A percentile compares a stretch with the other conserved stretches of the same genome.
These are phyloP conservation scores for Diophrys appendiculata DNA, from an alignment of 73 alveolate genomes.

Conservation along the genomic window DNA sequence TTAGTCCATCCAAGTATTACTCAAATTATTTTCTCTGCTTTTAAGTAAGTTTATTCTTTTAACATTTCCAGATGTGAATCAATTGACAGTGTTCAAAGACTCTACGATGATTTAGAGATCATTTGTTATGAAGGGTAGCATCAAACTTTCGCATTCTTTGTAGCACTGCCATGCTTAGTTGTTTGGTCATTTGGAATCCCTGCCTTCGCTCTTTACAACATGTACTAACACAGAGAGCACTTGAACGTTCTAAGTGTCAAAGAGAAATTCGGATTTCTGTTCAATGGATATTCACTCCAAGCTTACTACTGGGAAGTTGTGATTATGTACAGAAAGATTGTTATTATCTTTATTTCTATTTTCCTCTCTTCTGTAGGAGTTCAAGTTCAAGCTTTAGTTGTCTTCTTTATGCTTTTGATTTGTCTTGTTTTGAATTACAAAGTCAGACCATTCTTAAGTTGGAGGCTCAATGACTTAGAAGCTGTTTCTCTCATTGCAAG, in stretches of 20 bases:
- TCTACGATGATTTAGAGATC: slow-evolving; percentile 15
- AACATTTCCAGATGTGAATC: slow-evolving; percentile 1
- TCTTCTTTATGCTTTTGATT: slow-evolving; percentile 24
- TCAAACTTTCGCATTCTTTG: slow-evolving; percentile 1
- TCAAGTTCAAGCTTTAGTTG: slow-evolving; percentile 47
- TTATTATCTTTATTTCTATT: slow-evolving; percentile 37
- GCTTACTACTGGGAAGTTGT: slow-evolving; percentile 48
- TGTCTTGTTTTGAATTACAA: slow-evolving; percentile 16
- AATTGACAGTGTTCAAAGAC: slow-evolving; percentile 2
- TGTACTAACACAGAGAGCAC: no score
- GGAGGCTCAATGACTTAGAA: slow-evolving; percentile 19
- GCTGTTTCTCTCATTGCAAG: slow-evolving; percentile 14
- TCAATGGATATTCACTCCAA: slow-evolving; percentile 31
- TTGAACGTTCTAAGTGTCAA: no score
- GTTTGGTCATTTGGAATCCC: slow-evolving; percentile 59
- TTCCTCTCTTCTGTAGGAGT: slow-evolving; percentile 32
- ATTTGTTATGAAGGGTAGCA: slow-evolving; percentile 40
- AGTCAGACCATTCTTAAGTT: slow-evolving; percentile 17
- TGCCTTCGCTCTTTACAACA: not conserved
- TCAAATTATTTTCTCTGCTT: slow-evolving; percentile 8
- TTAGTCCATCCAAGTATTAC: slow-evolving; percentile 41
- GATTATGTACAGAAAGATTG: slow-evolving; percentile 34
- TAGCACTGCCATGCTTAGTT: slow-evolving; percentile 45
- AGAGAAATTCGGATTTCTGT: slow-evolving; percentile 22
- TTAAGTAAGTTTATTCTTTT: not conserved